A percentile compares a stretch with the other conserved stretches of the same genome.
phyloP scores from a whole-genome alignment of 805 yeast species.

The Wickerhamomyces queroliae region DNA sequence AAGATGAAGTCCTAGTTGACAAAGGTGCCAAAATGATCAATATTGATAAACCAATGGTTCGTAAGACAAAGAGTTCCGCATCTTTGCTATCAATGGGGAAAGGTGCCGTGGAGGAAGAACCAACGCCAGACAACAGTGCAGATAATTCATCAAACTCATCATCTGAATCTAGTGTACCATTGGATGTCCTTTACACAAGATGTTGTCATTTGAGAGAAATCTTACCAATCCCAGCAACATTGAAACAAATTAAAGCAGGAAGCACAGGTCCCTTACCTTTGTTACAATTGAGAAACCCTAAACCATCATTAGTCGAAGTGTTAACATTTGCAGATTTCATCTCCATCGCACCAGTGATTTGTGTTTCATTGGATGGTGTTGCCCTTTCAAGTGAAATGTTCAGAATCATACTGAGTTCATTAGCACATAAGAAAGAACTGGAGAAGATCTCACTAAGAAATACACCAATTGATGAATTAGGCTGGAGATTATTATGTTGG shows the following conservation, averaged over 20 bases:
- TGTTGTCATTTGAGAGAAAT: slow-evolving; percentile 93
- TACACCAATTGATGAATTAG: slow-evolving; percentile 65
- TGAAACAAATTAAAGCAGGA: slow-evolving; percentile 71
- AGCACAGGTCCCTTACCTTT: slow-evolving; percentile 78
- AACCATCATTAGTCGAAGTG: slow-evolving; percentile 84
- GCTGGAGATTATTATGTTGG: slow-evolving; percentile 80
- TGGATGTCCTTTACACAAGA: slow-evolving; percentile 79
- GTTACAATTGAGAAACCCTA: slow-evolving; percentile 74
- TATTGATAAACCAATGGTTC: slow-evolving; percentile 39
- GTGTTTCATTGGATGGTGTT: slow-evolving; percentile 78
- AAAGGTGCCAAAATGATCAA: slow-evolving; percentile 28
- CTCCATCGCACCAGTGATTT: slow-evolving; percentile 75
- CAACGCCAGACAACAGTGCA: no score
- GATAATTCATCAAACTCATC: neutral
- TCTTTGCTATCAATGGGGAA: slow-evolving; percentile 19
- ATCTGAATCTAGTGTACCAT: slow-evolving; percentile 25
- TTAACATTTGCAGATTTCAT: slow-evolving; percentile 84
- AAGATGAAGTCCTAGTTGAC: slow-evolving; percentile 32
- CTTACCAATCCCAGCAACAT: slow-evolving; percentile 84
- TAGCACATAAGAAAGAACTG: slow-evolving; percentile 54
- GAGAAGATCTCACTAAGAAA: slow-evolving; percentile 75
- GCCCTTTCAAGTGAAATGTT: slow-evolving; percentile 70
- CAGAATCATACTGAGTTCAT: slow-evolving; percentile 57
- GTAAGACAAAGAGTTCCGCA: slow-evolving; percentile 26
- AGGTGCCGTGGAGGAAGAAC: slow-evolving; percentile 16